Conservation (phyloP, 768 basidiomycete species). For the Pulveroboletus sp. region DNA sequence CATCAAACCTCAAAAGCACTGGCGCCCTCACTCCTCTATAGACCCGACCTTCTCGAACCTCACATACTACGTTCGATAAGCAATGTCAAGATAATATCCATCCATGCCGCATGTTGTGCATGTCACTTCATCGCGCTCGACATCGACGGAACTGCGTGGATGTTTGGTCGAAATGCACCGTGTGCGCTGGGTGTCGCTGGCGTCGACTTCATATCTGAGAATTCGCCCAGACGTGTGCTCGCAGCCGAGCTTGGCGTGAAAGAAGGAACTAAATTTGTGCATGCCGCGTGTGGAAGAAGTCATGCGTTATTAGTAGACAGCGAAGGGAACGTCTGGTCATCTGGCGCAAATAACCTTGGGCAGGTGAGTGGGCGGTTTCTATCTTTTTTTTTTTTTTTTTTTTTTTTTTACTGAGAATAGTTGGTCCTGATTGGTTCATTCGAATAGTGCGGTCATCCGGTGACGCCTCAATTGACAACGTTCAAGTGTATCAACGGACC, state of each 20-base stretch:
- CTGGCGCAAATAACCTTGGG: slow-evolving; percentile 75
- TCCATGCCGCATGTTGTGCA: slow-evolving; percentile 71
- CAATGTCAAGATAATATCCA: slow-evolving; percentile 67
- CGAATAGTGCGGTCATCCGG: slow-evolving; percentile 64
- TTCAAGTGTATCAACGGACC: slow-evolving; percentile 65
- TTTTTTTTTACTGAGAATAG: background rate
- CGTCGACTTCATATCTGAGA: slow-evolving; percentile 63
- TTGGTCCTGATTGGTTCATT: background rate
- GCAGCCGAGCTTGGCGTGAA: slow-evolving; percentile 59
- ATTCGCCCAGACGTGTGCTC: slow-evolving; percentile 58
- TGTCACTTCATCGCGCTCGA: slow-evolving; percentile 78
- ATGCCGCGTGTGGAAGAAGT: slow-evolving; percentile 78
- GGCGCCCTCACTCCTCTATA: slow-evolving; percentile 25
- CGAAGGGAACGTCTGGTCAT: slow-evolving; percentile 78
- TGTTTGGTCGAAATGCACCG: slow-evolving; percentile 83
- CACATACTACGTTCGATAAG: slow-evolving; percentile 84
- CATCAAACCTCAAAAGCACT: background rate
- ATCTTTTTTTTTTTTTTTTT: background rate
- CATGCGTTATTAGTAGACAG: slow-evolving; percentile 82
- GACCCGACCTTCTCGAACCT: slow-evolving; percentile 83
- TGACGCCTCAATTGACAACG: slow-evolving; percentile 56
- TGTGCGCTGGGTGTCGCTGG: slow-evolving; percentile 59
- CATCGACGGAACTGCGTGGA: slow-evolving; percentile 74
- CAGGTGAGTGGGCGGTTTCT: slow-evolving; percentile 48
- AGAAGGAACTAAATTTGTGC: slow-evolving; percentile 58